These are phyloP conservation scores for Lophium mytilinum DNA, from an alignment of 495 filamentous ascomycete genomes.

Conservation along the genomic window DNA sequence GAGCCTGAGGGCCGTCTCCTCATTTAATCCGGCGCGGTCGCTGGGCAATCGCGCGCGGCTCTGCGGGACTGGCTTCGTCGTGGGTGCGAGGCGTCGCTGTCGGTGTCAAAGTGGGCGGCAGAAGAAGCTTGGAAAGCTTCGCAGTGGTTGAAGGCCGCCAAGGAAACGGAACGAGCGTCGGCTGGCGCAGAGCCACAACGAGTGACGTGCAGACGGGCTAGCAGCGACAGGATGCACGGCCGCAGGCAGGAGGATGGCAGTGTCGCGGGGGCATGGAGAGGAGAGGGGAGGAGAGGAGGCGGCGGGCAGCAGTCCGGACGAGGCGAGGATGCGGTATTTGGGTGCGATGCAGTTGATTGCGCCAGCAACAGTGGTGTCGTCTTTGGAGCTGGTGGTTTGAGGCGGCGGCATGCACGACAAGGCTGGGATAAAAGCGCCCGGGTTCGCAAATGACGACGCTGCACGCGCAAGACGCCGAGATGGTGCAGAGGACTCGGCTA, in stretches of 20 bases:
- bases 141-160: background rate
- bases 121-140: background rate
- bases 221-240: background rate
- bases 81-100: background rate
- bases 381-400: background rate
- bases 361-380: too few species aligned
- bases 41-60: background rate
- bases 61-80: background rate
- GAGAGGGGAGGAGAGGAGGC: background rate
- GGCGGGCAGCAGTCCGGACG: background rate
- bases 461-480: too few species aligned
- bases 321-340: too few species aligned
- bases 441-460: background rate
- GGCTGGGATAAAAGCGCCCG: background rate
- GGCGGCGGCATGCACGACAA: background rate
- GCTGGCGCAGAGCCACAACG: background rate
- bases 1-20: conserved; percentile 1
- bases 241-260: background rate
- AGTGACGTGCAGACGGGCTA: background rate
- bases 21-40: background rate
- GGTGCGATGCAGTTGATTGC: too few species aligned
- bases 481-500: too few species aligned
- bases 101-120: background rate
- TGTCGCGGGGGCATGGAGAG: background rate
- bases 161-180: background rate